Evolutionary conservation across 192 early-diverging fungal genomes (phyloP).

Genomic region (Dimargaris cristalligena): DNA sequence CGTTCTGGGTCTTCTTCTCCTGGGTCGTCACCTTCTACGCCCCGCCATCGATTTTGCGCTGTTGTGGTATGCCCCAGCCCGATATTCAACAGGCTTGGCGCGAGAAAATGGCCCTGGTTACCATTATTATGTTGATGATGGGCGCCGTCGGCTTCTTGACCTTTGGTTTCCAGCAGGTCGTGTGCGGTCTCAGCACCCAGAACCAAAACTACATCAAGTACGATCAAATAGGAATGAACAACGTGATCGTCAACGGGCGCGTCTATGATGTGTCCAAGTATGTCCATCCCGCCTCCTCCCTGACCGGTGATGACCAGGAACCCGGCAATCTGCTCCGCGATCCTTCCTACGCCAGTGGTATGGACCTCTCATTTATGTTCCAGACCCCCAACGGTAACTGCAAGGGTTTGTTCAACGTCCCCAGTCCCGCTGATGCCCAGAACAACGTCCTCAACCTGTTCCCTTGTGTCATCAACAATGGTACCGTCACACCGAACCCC

Average conservation of each 20-base stretch:
- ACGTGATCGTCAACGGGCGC: slow-evolving; percentile 42
- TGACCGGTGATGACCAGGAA: slow-evolving; percentile 19
- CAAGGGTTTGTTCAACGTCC: slow-evolving; percentile 31
- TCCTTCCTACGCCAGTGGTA: slow-evolving; percentile 40
- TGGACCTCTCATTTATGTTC: slow-evolving; percentile 61
- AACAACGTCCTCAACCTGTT: slow-evolving; percentile 43
- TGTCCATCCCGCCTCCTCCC: slow-evolving; percentile 30
- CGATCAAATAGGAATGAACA: slow-evolving; percentile 32
- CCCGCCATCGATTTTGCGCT: slow-evolving; percentile 30
- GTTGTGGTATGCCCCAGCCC: slow-evolving; percentile 36
- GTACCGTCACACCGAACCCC: slow-evolving; percentile 22
- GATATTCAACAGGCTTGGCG: slow-evolving; percentile 66
- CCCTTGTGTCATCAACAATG: slow-evolving; percentile 49
- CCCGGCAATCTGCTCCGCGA: slow-evolving; percentile 34
- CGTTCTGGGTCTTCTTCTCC: slow-evolving; percentile 33
- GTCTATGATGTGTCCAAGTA: slow-evolving; percentile 42
- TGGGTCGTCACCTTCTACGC: slow-evolving; percentile 37
- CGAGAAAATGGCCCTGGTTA: slow-evolving; percentile 81
- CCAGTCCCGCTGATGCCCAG: slow-evolving; percentile 11
- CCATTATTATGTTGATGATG: slow-evolving; percentile 60
- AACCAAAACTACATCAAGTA: slow-evolving; percentile 24
- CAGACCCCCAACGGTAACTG: slow-evolving; percentile 55
- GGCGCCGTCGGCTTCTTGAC: slow-evolving; percentile 62
- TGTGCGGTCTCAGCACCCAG: slow-evolving; percentile 32
- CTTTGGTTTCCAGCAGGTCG: slow-evolving; percentile 57